phyloP scores from a whole-genome alignment of 768 basidiomycete genomes.

The Candolleomyces eurysporus region DNA sequence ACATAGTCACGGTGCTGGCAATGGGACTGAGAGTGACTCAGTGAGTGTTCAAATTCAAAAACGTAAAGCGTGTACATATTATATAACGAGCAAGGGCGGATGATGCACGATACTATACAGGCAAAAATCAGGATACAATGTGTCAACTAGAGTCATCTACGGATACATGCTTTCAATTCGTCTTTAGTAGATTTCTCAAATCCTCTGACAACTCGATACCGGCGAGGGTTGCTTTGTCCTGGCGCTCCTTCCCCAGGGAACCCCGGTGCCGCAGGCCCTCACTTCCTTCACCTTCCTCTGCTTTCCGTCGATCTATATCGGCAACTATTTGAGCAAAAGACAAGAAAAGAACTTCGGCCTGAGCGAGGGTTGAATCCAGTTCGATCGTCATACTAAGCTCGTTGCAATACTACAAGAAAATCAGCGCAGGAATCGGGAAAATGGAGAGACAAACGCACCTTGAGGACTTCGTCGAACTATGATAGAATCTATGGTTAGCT shows the following conservation, averaged over 20 bases:
- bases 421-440: constrained; percentile 4
- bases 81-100: too few species aligned
- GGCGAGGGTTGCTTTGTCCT: constrained; percentile 27
- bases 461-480: constrained; percentile 80
- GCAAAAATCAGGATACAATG: too few species aligned
- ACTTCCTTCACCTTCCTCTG: constrained; percentile 51
- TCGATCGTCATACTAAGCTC: constrained; percentile 97
- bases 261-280: constrained; percentile 22
- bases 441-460: constrained; percentile 36
- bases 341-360: constrained; percentile 95
- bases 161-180: neutral
- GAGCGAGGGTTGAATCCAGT: constrained; percentile 90
- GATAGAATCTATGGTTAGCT: neutral
- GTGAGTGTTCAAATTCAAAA: neutral
- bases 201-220: constrained; percentile 59
- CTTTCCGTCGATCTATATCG: constrained; percentile 80
- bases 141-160: too few species aligned
- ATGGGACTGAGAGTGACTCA: neutral
- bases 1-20: constrained; percentile 30
- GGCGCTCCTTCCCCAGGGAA: constrained; percentile 12
- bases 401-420: constrained; percentile 70
- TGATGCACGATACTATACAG: too few species aligned
- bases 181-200: constrained; percentile 52
- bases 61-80: too few species aligned
- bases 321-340: constrained; percentile 87